Base-by-base conservation (phyloP, 371 early-diverging fungal species). In the Mortierella sp. region DNA sequence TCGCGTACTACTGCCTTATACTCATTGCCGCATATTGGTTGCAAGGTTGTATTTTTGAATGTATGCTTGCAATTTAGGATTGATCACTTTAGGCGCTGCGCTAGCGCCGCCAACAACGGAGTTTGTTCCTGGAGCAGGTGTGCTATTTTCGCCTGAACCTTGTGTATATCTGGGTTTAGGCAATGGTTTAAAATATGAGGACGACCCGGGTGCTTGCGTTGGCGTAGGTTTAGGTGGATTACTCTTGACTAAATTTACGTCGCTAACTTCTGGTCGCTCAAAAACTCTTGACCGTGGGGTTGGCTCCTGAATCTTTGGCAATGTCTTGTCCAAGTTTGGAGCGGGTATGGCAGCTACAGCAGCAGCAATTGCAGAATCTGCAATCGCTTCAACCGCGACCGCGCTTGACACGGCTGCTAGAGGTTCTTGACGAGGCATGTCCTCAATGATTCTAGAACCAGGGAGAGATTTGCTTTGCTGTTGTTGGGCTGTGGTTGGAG, bases 11-110 rank as follows among this genome's bases (percentile, higher is more conserved):
- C 5, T 18, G 12, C 45, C 18, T 5, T 45, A 45, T 16, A 49
- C 20, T 61, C 3, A 65, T 5, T 64, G 24, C 26, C 71, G 65
- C 37, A 72, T 70, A 55, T 64, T 80, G 11, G 73, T 68, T 1
- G 83, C 83, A 18, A 70, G 68, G 59, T 83, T 83, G 11, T 83
- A 83, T 64, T 77, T 83, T 40, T 77, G 83, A 57, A 83, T 83
- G 47, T 83, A 83, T 18, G 52, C 83, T 40, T 83, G 83, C 26
- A 83, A 58, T 35, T 67, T 72, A 3, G 83, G 83, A 39, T 83
- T 83, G 26, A 83, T 68, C 9, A 37, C 68, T 57, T 83, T 83
- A 26, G 62, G 60, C 10, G 65, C 65, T 22, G 47, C 58, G n/a
- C 26, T 24, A 12, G 28, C 24, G 26, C 40, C 64, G n/a, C 26